Evolutionary conservation across 2,329 filamentous ascomycete genomes (phyloP), one percentile per base, ranked within the genome.

Genomic region (Aspergillus floridensis): DNA sequence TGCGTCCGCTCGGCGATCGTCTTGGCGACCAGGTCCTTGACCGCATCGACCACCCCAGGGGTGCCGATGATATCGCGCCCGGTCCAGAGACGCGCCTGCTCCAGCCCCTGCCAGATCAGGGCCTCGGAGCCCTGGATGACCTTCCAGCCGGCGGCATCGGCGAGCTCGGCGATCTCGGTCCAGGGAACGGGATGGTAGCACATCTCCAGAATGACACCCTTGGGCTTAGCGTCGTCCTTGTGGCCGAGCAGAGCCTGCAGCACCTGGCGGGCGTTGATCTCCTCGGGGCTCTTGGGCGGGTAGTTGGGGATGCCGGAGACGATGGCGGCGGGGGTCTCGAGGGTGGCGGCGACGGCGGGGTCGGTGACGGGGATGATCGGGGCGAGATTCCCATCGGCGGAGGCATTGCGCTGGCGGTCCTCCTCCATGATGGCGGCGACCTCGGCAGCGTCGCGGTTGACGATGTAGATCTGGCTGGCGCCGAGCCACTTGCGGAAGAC

Each of bases 251-350:
- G 75, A 10, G 66, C 67, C 62, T 73, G 65, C 24, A 81, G 69
- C 0, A 91, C 80, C 1, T 74, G 72, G 1, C 90, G 79, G 4
- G 88, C 85, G 47, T 79, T 77, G 29, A 81, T 77, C 78, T 95
- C 90, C 29, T 82, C 82, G 1, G 79, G 74, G 0, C 86, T 88
- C 66, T 80, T 80, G 0, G 91, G 90, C n/a, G 86, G 81, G 65
- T 90, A 87, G 74, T 95, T 88, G 0, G 91, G 91, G 14, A 95
- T 86, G 61, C 89, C 91, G 1, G 88, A 84, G 2, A 93, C 87
- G 2, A 92, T 84, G 0, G 88, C 87, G 0, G 85, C 87, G 0
- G 89, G 87, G 0, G 79, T 79, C 53, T 84, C 81, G 0, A 92
- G 76, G 0, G 62, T 60, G 48, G 79, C 69, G 0, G 88, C 90